These are phyloP conservation scores for Leishmania lainsoni DNA, from an alignment of 208 protist species.

Conservation along the genomic window DNA sequence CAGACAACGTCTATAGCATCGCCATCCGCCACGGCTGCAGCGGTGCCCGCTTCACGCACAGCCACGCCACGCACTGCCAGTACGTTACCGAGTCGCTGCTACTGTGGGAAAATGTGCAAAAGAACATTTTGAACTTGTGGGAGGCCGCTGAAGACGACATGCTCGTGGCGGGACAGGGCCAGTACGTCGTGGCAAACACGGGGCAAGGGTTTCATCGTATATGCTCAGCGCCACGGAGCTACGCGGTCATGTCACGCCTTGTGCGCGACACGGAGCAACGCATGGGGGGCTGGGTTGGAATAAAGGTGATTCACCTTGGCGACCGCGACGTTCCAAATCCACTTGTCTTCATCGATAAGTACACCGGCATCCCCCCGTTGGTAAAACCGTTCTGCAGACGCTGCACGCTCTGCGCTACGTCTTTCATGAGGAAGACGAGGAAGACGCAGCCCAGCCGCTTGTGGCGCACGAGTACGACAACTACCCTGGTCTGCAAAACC, in stretches of 20 bases:
- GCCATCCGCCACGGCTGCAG: conserved; percentile 47
- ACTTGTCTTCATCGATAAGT: conserved; percentile 99
- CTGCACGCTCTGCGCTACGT: conserved; percentile 73
- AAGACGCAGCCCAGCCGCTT: conserved; percentile 15
- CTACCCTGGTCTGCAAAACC: conserved; percentile 75
- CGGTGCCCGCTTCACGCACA: conserved; percentile 94
- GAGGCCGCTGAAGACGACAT: conserved; percentile 94
- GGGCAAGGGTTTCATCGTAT: conserved; percentile 96
- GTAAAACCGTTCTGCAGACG: conserved; percentile 91
- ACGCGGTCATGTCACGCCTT: conserved; percentile 77
- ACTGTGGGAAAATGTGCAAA: conserved; percentile 95
- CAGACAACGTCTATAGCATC: conserved; percentile 39
- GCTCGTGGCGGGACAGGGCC: conserved; percentile 55
- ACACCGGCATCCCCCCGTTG: conserved; percentile 95
- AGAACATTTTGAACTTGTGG: conserved; percentile 95
- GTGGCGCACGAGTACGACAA: conserved; percentile 34
- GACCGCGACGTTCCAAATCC: conserved; percentile 98
- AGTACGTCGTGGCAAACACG: conserved; percentile 89
- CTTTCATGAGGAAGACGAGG: conserved; percentile 47
- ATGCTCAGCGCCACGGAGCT: conserved; percentile 88
- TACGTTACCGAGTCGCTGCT: conserved; percentile 96
- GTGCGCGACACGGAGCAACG: conserved; percentile 76
- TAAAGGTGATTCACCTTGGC: conserved; percentile 97
- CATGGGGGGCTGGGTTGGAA: conserved; percentile 95
- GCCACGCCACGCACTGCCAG: conserved; percentile 92